A percentile compares a stretch with the other conserved stretches of the same genome.
These are phyloP conservation scores for Ophiostoma pallidulum DNA, from an alignment of 2,329 filamentous ascomycete species.

Conservation along the genomic window DNA sequence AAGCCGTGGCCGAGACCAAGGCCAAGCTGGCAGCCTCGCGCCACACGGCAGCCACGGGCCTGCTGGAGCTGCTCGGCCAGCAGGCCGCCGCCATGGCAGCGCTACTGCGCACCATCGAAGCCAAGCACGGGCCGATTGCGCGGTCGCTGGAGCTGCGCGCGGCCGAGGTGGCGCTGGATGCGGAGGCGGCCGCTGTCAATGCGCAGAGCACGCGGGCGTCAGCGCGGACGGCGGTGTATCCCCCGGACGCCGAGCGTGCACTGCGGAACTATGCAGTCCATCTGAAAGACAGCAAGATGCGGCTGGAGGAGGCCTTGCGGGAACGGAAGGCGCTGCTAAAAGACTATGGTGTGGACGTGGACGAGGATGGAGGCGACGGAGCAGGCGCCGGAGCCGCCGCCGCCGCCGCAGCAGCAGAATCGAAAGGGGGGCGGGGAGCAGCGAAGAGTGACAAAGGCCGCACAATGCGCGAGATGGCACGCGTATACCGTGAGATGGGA, in stretches of 20 bases:
- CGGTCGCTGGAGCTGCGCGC: conserved; percentile 43
- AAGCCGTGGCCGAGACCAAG: conserved; percentile 24
- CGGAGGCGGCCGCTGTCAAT: conserved; percentile 32
- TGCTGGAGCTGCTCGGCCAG: conserved; percentile 31
- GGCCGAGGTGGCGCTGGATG: conserved; percentile 33
- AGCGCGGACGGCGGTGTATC: conserved; percentile 34
- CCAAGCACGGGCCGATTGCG: conserved; percentile 45
- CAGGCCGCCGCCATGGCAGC: conserved; percentile 31
- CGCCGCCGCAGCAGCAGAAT: conserved; percentile 6
- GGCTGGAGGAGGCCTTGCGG: conserved; percentile 35
- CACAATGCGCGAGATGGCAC: conserved; percentile 44
- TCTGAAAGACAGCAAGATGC: conserved; percentile 37
- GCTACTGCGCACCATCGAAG: conserved; percentile 42
- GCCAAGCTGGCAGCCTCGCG: conserved; percentile 30
- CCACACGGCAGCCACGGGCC: conserved; percentile 27
- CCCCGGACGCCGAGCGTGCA: conserved; percentile 32
- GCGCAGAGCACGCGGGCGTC: conserved; percentile 27
- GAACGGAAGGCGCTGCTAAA: conserved; percentile 34
- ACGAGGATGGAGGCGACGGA: conserved; percentile 27
- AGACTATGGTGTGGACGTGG: conserved; percentile 39
- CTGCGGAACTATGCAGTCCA: conserved; percentile 40
- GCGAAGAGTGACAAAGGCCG: conserved; percentile 31
- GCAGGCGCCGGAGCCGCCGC: too few relatives aligned
- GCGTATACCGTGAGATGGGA: conserved; percentile 41
- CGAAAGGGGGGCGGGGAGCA: conserved; percentile 24